These are phyloP conservation scores for Trebouxia gelatinosa DNA, from an alignment of 163 green algal species.

Conservation along the genomic window DNA sequence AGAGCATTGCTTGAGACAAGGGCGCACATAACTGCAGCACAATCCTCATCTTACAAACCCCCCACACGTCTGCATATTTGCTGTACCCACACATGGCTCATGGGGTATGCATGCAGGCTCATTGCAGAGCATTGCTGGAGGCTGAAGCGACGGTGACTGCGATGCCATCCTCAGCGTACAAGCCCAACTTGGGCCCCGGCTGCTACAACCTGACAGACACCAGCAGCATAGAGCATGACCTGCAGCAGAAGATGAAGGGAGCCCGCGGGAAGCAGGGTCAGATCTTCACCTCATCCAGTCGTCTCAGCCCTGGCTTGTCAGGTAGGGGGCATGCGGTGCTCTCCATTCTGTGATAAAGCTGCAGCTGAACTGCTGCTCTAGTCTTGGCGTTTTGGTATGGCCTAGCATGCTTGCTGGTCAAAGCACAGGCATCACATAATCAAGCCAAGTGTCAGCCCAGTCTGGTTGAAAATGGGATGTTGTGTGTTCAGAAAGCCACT, in stretches of 20 bases:
- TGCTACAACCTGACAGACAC: conserved; percentile 18
- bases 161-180: neutral
- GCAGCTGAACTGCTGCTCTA: neutral
- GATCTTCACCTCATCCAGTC: neutral
- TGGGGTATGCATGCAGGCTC: neutral
- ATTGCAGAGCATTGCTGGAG: conserved; percentile 22
- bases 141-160: conserved; percentile 8
- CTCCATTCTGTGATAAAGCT: neutral
- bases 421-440: too few species aligned
- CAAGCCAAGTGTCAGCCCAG: too few species aligned
- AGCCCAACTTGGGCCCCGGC: neutral
- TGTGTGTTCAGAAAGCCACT: neutral
- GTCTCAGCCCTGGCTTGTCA: neutral
- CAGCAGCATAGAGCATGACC: conserved; percentile 18
- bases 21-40: neutral
- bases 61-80: neutral
- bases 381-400: too few species aligned
- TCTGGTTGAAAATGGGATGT: neutral
- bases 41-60: neutral
- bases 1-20: neutral
- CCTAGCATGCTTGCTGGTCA: too few species aligned
- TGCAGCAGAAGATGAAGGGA: neutral
- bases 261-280: conserved; percentile 9
- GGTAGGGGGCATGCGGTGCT: neutral
- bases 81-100: too few species aligned